These are phyloP conservation scores for Yamadazyma conglobata DNA, from an alignment of 1,139 yeast genomes.

Conservation along the genomic window DNA sequence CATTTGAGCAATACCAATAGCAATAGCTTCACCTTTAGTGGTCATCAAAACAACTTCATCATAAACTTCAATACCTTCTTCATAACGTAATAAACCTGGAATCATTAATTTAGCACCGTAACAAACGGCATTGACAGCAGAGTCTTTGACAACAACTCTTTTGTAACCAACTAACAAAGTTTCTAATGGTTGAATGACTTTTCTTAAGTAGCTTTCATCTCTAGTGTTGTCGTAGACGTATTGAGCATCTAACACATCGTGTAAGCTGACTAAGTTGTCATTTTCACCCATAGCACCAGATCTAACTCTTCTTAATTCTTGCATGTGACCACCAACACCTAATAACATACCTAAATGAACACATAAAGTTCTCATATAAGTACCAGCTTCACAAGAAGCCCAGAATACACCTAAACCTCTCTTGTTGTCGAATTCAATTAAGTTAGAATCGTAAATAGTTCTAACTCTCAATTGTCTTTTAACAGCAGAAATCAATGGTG, in stretches of 20 bases:
- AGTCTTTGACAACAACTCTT: conserved; percentile 95
- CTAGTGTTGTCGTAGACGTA: conserved; percentile 96
- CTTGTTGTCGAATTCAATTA: conserved; percentile 94
- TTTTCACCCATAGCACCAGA: conserved; percentile 92
- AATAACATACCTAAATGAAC: conserved; percentile 97
- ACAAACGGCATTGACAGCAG: conserved; percentile 97
- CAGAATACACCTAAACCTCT: conserved; percentile 97
- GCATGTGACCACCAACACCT: conserved; percentile 99
- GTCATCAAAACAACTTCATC: conserved; percentile 98
- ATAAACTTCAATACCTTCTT: conserved; percentile 94
- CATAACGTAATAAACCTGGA: conserved; percentile 96
- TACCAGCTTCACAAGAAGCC: conserved; percentile 99
- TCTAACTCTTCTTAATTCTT: conserved; percentile 98
- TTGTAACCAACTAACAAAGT: conserved; percentile 90
- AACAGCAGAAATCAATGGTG: conserved; percentile 97
- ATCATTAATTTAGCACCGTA: conserved; percentile 99
- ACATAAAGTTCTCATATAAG: conserved; percentile 98
- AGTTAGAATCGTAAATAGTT: conserved; percentile 93
- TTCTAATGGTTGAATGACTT: conserved; percentile 93
- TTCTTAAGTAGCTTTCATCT: conserved; percentile 92
- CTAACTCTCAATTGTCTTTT: conserved; percentile 98
- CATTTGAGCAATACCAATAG: conserved; percentile 98
- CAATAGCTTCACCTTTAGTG: conserved; percentile 99
- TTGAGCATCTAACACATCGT: conserved; percentile 97
- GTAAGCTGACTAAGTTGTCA: conserved; percentile 91